Evolutionary conservation across 2,329 filamentous ascomycete genomes (phyloP).

Genomic region (Phialocephala sp.): DNA sequence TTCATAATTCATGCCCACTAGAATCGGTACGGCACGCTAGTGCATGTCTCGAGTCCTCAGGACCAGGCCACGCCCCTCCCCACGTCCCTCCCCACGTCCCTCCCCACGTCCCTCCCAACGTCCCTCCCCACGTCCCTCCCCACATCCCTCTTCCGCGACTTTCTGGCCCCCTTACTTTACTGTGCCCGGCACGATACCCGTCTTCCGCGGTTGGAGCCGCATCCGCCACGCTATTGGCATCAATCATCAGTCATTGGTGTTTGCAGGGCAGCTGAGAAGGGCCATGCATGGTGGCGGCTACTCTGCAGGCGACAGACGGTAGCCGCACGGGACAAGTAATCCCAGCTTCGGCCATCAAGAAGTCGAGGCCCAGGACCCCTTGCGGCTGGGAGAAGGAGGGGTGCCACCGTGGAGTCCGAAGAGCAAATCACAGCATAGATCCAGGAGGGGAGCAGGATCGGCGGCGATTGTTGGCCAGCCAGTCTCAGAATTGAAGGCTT

Average conservation of each 20-base stretch:
- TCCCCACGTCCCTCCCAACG: too few relatives aligned
- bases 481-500: neutral
- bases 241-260: neutral
- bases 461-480: neutral
- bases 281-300: neutral
- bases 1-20: neutral
- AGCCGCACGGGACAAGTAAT: neutral
- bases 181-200: neutral
- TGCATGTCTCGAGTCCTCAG: too few relatives aligned
- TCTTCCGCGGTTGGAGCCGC: neutral
- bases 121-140: too few relatives aligned
- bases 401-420: neutral
- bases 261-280: neutral
- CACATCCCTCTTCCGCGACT: too few relatives aligned
- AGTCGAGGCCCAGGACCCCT: neutral
- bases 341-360: neutral
- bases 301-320: neutral
- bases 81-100: too few relatives aligned
- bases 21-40: neutral
- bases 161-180: too few relatives aligned
- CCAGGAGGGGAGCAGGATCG: neutral
- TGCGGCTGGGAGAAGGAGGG: neutral
- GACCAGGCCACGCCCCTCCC: too few relatives aligned
- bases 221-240: neutral
- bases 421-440: neutral